These are phyloP conservation scores for Salvia rosmarinus DNA, from an alignment of 257 asterid species.

Conservation along the genomic window DNA sequence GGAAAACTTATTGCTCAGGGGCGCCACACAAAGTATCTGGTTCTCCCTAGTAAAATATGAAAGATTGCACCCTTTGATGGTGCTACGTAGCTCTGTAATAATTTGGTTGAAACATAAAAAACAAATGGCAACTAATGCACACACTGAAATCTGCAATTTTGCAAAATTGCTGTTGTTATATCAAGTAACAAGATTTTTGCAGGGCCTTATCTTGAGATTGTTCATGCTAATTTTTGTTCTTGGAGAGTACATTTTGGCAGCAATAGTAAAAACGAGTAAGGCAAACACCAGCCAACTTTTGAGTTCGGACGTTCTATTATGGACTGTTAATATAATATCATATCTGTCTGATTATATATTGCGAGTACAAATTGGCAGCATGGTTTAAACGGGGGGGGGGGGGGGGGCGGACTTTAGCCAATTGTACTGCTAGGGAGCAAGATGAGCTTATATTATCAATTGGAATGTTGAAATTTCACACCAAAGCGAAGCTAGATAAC, in stretches of 20 bases:
- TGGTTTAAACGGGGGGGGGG: no score
- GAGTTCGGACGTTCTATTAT: background rate
- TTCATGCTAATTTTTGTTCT: no score
- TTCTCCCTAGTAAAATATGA: constrained; percentile 64
- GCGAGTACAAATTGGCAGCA: background rate
- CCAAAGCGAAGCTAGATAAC: constrained; percentile 1
- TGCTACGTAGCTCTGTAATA: background rate
- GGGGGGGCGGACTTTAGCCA: no score
- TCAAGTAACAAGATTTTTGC: background rate
- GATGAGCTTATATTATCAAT: constrained; percentile 30
- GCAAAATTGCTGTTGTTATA: background rate
- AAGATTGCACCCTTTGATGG: background rate
- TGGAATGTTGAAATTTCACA: constrained; percentile 24
- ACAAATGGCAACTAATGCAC: background rate
- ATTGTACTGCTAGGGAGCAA: constrained; percentile 56
- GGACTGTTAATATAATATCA: constrained; percentile 11
- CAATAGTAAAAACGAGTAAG: background rate
- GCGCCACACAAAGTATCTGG: constrained; percentile 77
- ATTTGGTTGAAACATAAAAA: no score
- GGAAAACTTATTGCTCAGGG: constrained; percentile 83
- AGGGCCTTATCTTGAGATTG: background rate
- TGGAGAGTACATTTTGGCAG: background rate
- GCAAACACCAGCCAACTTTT: background rate
- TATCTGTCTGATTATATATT: background rate
- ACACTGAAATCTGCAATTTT: background rate